phyloP scores from a whole-genome alignment of 2,329 filamentous ascomycete genomes.

The Kalmusia sp. region DNA sequence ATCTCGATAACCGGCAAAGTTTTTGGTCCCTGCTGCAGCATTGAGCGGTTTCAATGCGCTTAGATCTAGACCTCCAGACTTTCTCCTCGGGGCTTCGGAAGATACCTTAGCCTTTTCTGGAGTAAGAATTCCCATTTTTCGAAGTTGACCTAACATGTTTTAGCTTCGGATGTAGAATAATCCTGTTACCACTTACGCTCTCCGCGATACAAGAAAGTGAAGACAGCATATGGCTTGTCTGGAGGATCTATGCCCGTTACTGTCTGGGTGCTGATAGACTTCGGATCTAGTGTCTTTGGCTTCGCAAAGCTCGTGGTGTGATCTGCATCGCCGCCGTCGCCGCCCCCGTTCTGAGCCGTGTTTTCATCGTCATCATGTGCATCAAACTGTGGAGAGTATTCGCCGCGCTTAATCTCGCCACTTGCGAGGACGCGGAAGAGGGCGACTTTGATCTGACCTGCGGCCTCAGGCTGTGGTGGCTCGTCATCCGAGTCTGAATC shows the following conservation, averaged over 20 bases:
- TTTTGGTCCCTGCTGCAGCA: slow-evolving; percentile 78
- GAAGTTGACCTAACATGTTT: slow-evolving; percentile 75
- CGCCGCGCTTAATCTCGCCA: slow-evolving; percentile 95
- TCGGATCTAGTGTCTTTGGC: slow-evolving; percentile 93
- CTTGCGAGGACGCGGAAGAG: slow-evolving; percentile 95
- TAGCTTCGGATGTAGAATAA: slow-evolving; percentile 13
- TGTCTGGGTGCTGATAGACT: slow-evolving; percentile 97
- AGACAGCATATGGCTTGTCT: slow-evolving; percentile 94
- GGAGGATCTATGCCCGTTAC: slow-evolving; percentile 98
- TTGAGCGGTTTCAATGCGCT: slow-evolving; percentile 84
- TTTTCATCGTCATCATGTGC: slow-evolving; percentile 91
- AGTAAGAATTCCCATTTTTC: slow-evolving; percentile 91
- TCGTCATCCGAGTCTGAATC: slow-evolving; percentile 80
- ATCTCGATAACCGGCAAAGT: slow-evolving; percentile 88
- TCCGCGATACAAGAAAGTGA: slow-evolving; percentile 97
- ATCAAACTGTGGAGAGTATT: slow-evolving; percentile 97
- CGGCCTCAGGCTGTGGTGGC: slow-evolving; percentile 85
- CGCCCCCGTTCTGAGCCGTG: slow-evolving; percentile 58
- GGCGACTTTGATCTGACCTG: slow-evolving; percentile 97
- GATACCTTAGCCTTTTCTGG: slow-evolving; percentile 68
- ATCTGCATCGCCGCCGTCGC: slow-evolving; percentile 81
- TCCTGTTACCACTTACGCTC: slow-evolving; percentile 71
- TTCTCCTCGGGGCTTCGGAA: slow-evolving; percentile 72
- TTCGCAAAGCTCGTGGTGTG: slow-evolving; percentile 98
- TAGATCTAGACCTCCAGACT: slow-evolving; percentile 85